Conservation (phyloP, 1,139 yeast genomes). For the Scheffersomyces illinoinensis region DNA sequence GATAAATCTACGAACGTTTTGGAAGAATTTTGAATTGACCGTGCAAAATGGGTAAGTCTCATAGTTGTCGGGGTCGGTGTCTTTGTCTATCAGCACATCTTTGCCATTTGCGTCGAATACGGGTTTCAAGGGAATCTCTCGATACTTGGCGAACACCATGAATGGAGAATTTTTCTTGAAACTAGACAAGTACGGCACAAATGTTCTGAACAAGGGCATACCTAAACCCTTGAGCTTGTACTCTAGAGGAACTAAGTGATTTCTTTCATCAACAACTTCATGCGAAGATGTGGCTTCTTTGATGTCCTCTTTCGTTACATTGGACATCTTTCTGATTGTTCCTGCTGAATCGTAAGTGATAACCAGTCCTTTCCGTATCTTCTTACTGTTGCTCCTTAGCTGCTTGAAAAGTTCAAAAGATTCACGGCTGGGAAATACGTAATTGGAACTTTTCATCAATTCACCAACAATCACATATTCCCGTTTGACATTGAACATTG, state of each 20-base stretch:
- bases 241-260: slow-evolving; percentile 35
- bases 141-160: slow-evolving; percentile 31
- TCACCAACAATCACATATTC: slow-evolving; percentile 32
- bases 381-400: slow-evolving; percentile 24
- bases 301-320: slow-evolving; percentile 8
- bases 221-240: slow-evolving; percentile 36
- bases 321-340: slow-evolving; percentile 16
- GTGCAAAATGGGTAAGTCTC: slow-evolving; percentile 38
- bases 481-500: slow-evolving; percentile 28
- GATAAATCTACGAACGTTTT: slow-evolving; percentile 28
- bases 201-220: slow-evolving; percentile 38
- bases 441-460: slow-evolving; percentile 30
- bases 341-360: slow-evolving; percentile 26
- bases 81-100: slow-evolving; percentile 5
- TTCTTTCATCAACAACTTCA: slow-evolving; percentile 26
- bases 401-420: slow-evolving; percentile 34
- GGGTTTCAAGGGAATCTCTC: slow-evolving; percentile 34
- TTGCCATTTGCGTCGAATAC: not conserved
- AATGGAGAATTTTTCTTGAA: slow-evolving; percentile 41
- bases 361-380: slow-evolving; percentile 21
- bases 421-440: slow-evolving; percentile 31
- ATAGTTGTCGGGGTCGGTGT: slow-evolving; percentile 18
- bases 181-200: slow-evolving; percentile 37
- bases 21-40: slow-evolving; percentile 31
- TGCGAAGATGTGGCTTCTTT: slow-evolving; percentile 6